Evolutionary conservation across 2,329 filamentous ascomycete genomes (phyloP), one percentile per base, ranked within the genome.

Genomic region (Pseudopithomyces maydicus): DNA sequence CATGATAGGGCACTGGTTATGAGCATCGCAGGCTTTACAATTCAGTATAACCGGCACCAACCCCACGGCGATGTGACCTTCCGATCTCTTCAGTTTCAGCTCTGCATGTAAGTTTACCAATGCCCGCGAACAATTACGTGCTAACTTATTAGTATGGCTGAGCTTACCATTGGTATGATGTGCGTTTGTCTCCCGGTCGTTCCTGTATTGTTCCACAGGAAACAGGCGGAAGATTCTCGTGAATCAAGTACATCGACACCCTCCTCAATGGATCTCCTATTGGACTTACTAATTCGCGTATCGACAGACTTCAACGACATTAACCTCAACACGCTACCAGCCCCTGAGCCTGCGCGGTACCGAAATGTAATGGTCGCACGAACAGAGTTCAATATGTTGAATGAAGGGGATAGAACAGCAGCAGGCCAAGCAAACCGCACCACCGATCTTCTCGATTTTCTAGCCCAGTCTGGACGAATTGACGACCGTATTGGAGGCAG

Each of bases 101-200:
- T 29, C 26, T 29, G 26, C 26, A 8, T 29, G 26, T 29, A 29
- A 4, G 26, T 29, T 4, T 29, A 5, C 26, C 26, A 29, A 29
- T 29, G 26, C 26, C 8, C 26, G 8, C 4, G 8, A 29, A 4
- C 26, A 29, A 29, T 5, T 29, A 4, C 26, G 4, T 29, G 8
- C 26, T 29, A 29, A 29, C 8, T 29, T 29, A 8, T 8, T 8
- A 29, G 53, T 15, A 45, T 39, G 3, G 42, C 41, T 23, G 54
- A 47, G 22, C 42, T 52, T 1, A 52, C 54, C 10, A 52, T 33
- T 42, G 54, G 54, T 3, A 39, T 52, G 6, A 52, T 52, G 1
- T 52, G 38, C 47, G 33, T 36, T 20, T 52, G 54, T 22, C 47
- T 56, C 20, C 54, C 48, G 5, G 17, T 26, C 11, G 15, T 52